Evolutionary conservation across 371 early-diverging fungal species (phyloP).

Genomic region (Saksenaea vasiformis): DNA sequence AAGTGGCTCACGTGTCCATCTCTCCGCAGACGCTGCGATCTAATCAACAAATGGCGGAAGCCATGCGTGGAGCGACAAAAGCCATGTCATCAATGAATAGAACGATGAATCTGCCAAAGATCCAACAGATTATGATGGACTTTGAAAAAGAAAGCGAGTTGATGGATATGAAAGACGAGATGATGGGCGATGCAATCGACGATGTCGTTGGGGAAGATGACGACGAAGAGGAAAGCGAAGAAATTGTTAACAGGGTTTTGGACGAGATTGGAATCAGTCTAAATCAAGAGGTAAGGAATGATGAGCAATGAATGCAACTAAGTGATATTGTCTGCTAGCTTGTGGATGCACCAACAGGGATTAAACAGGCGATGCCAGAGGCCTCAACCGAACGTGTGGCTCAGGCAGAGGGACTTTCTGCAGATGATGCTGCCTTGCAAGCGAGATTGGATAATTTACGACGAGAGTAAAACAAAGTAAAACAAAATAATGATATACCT

Average conservation of each 20-base stretch:
- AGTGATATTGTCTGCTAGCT: conserved; percentile 38
- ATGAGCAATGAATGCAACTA: background rate
- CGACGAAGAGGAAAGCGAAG: conserved; percentile 89
- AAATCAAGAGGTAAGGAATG: conserved; percentile 54
- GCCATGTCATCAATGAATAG: conserved; percentile 98
- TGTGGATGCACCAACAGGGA: conserved; percentile 59
- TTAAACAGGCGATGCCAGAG: conserved; percentile 48
- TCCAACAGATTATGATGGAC: conserved; percentile 96
- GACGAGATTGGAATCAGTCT: conserved; percentile 94
- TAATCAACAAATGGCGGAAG: conserved; percentile 95
- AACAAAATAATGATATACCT: background rate
- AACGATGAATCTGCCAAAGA: conserved; percentile 89
- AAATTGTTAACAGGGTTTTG: conserved; percentile 89
- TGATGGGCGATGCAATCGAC: conserved; percentile 97
- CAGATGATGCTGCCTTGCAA: conserved; percentile 86
- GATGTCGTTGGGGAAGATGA: conserved; percentile 93
- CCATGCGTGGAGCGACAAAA: conserved; percentile 94
- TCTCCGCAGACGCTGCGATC: conserved; percentile 77
- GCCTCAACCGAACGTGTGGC: conserved; percentile 48
- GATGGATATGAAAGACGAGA: conserved; percentile 98
- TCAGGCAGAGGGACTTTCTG: conserved; percentile 59
- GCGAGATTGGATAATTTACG: conserved; percentile 90
- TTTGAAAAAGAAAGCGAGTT: conserved; percentile 93
- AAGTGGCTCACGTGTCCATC: background rate
- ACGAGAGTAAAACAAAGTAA: conserved; percentile 76